Evolutionary conservation across 495 filamentous ascomycete genomes (phyloP).

Genomic region (Sordaria brevicollis): DNA sequence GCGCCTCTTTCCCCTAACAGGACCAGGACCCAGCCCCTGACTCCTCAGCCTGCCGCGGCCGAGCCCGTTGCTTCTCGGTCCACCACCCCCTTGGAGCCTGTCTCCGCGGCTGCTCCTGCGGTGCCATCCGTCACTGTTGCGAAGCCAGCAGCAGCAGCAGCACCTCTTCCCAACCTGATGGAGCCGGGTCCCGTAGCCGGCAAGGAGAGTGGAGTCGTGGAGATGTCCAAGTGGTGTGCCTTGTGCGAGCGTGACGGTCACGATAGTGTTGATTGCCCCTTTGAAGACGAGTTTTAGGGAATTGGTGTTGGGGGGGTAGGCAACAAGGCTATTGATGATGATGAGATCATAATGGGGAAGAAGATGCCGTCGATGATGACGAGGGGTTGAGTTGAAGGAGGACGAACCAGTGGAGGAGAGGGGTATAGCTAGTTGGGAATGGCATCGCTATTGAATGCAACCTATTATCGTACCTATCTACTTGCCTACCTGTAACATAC

Average conservation of each 20-base stretch:
- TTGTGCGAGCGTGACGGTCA: conserved; percentile 94
- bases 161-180: conserved; percentile 47
- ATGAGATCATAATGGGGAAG: neutral
- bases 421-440: no score
- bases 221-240: conserved; percentile 90
- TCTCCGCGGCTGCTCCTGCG: neutral
- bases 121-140: neutral
- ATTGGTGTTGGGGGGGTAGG: neutral
- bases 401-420: no score
- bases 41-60: conserved; percentile 37
- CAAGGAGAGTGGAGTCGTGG: conserved; percentile 68
- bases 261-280: conserved; percentile 88
- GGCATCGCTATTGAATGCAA: no score
- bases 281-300: conserved; percentile 65
- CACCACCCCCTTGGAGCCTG: neutral
- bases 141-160: conserved; percentile 12
- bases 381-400: neutral
- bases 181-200: conserved; percentile 66
- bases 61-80: conserved; percentile 11
- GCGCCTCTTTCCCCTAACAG: conserved; percentile 43
- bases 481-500: no score
- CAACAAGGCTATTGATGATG: neutral
- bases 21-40: conserved; percentile 31
- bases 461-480: no score
- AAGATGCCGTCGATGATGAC: neutral